Evolutionary conservation across 73 alveolate species (phyloP), one percentile per base, ranked within the genome.

Genomic region (Durusdinium trenchii): DNA sequence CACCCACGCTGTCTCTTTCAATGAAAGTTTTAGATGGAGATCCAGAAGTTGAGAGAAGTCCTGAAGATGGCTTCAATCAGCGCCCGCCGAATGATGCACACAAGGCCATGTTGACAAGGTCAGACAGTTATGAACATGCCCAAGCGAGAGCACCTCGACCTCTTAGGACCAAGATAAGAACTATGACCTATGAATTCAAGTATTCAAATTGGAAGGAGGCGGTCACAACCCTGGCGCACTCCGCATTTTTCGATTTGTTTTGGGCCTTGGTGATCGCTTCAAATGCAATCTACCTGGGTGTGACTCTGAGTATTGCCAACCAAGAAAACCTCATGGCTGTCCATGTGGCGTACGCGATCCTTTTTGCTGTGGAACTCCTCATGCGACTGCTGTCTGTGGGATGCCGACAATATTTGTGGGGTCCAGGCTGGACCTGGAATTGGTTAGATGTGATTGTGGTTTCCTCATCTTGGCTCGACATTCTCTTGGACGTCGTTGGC

Each of bases 361-460:
- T 87, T 12, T 87, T 87, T n/a, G 78, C 95, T 57, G 26, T 87
- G 26, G 95, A 87, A 36, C 85, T 87, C 10, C 3, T 87, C 28
- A 12, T 87, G 51, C 95, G 95, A 0, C 79, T 60, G 28, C 6
- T 62, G 40, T 61, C 95, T 10, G 61, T 73, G 38, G 95, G 95
- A 35, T 48, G 51, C 10, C 69, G 85, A 35, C 69, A 60, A 0
- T 87, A 87, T 45, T 69, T 45, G 43, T 61, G 71, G 42, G 95
- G 54, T 46, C 67, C 71, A 23, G 95, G 79, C 95, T 87, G 83
- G 85, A 20, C 85, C 3, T 87, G 95, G 95, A 87, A 87, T 62
- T 61, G 62, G 95, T 50, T 87, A 84, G 95, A 87, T 30, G 71
- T 43, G n/a, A 47, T 73, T n/a, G 84, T 87, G 46, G 95, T 87